Percentiles rank a stretch among this genome's conserved stretches.
phyloP scores from a whole-genome alignment of 2,329 filamentous ascomycete species.

The Hypomyces perniciosus region DNA sequence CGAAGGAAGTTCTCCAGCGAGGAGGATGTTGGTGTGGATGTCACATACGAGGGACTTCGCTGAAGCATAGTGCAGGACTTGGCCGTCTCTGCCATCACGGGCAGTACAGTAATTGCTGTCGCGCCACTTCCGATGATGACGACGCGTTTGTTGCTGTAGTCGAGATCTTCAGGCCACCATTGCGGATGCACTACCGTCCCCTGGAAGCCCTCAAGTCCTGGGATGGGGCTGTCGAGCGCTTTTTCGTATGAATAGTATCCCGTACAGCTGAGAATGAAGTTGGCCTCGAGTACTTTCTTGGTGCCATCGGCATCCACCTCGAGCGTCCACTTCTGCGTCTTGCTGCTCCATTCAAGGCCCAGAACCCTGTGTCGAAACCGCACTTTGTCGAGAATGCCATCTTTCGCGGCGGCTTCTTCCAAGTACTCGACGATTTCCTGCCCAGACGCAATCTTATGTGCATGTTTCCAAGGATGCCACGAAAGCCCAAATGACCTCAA shows the following conservation, averaged over 20 bases:
- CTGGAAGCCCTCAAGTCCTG: conserved; percentile 61
- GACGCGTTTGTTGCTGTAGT: conserved; percentile 61
- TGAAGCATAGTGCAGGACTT: conserved; percentile 71
- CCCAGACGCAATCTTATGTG: conserved; percentile 45
- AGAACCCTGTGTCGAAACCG: conserved; percentile 44
- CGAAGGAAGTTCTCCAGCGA: conserved; percentile 32
- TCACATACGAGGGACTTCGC: conserved; percentile 66
- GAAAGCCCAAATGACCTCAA: conserved; percentile 58
- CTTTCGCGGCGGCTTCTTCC: conserved; percentile 41
- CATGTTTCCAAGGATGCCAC: conserved; percentile 64
- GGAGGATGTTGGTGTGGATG: conserved; percentile 44
- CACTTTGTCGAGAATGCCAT: conserved; percentile 50
- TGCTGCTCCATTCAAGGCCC: conserved; percentile 47
- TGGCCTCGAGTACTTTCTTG: conserved; percentile 34
- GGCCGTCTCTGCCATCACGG: conserved; percentile 59
- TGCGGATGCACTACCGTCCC: conserved; percentile 63
- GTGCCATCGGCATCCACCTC: conserved; percentile 31
- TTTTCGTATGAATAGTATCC: conserved; percentile 70
- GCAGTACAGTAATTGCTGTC: conserved; percentile 72
- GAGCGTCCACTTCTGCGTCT: conserved; percentile 51
- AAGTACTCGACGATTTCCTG: conserved; percentile 49
- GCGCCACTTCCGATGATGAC: conserved; percentile 73
- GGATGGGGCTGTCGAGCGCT: conserved; percentile 55
- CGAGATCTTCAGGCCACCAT: conserved; percentile 66
- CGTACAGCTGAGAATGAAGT: conserved; percentile 52